Evolutionary conservation across 169 alveolate genomes (phyloP), one percentile per base, ranked within the genome.

Genomic region (Plasmodium gaboni): DNA sequence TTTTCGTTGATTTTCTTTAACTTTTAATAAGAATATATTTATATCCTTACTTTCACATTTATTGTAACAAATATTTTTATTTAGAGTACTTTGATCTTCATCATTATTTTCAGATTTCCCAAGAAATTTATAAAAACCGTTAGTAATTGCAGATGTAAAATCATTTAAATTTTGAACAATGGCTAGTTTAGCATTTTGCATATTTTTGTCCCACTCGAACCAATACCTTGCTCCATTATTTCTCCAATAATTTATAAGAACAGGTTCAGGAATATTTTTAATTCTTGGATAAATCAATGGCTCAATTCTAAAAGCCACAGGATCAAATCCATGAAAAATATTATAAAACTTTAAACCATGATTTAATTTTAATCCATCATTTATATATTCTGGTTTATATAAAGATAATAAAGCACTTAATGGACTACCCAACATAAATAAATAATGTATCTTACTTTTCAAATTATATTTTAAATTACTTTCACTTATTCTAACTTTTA

Each of bases 301-400:
- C 64, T 95, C 97, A 88, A 93, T 93, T 51, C 97, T 88, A 76
- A 86, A 87, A 55, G 92, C 97, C 38, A 95, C 93, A 12, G 97
- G 97, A 78, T 95, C 97, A 73, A 94, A 95, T 4, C 97, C 97
- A 88, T 95, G 97, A 64, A 95, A 95, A 13, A 95, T 88, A 59
- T 95, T 95, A 92, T 91, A 95, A 87, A 64, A 73, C 74, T 93
- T 89, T 42, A 92, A 78, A 57, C 91, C 87, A 68, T 88, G 92
- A 63, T 94, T 94, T 69, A 93, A 73, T 55, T 73, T 64, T 88
- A 90, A 53, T 44, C 95, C 96, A 70, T 89, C 72, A 51, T 92
- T 87, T 94, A 94, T 73, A 76, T 88, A 88, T 92, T 93, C 91
- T 44, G 96, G 97, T 68, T 90, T 89, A 78, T 95, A 89, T 74